Evolutionary conservation across 208 protist genomes (phyloP).

Genomic region (Herpetomonas samuelpessoai): DNA sequence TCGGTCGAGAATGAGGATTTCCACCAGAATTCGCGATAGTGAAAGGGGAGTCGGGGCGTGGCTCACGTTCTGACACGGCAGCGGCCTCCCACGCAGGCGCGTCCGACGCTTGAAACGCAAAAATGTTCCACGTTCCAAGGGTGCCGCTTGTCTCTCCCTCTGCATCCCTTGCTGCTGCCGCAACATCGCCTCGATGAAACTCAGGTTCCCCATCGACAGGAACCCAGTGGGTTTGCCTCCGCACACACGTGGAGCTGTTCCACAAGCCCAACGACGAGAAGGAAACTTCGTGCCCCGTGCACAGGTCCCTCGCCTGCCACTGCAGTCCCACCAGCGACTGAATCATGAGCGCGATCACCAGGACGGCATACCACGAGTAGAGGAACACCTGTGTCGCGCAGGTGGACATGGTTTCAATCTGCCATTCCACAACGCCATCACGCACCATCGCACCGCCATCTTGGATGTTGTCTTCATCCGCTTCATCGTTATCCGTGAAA

Average conservation of each 20-base stretch:
- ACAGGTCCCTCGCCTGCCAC: slow-evolving; percentile 68
- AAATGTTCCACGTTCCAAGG: not conserved
- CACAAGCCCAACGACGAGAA: slow-evolving; percentile 38
- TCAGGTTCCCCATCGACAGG: not conserved
- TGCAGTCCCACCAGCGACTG: slow-evolving; percentile 60
- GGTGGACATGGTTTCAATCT: slow-evolving; percentile 75
- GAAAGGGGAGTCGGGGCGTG: too few relatives aligned
- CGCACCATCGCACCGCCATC: not conserved
- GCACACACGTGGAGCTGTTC: slow-evolving; percentile 42
- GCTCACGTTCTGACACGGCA: too few relatives aligned
- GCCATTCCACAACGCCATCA: slow-evolving; percentile 34
- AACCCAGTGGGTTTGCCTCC: slow-evolving; percentile 26
- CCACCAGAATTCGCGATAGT: too few relatives aligned
- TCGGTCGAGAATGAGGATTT: slow-evolving; percentile 3
- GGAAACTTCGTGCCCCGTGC: slow-evolving; percentile 32
- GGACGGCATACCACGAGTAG: slow-evolving; percentile 63
- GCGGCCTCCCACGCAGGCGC: not conserved
- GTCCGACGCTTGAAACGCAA: not conserved
- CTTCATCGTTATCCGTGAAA: too few relatives aligned
- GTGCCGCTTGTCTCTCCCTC: too few relatives aligned
- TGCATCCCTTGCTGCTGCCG: too few relatives aligned
- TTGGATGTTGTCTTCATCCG: not conserved
- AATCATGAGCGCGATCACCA: slow-evolving; percentile 48
- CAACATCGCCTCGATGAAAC: not conserved
- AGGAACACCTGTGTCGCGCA: slow-evolving; percentile 43